These are phyloP conservation scores for Saturnispora halmiae DNA, from an alignment of 805 yeast genomes.

Conservation along the genomic window DNA sequence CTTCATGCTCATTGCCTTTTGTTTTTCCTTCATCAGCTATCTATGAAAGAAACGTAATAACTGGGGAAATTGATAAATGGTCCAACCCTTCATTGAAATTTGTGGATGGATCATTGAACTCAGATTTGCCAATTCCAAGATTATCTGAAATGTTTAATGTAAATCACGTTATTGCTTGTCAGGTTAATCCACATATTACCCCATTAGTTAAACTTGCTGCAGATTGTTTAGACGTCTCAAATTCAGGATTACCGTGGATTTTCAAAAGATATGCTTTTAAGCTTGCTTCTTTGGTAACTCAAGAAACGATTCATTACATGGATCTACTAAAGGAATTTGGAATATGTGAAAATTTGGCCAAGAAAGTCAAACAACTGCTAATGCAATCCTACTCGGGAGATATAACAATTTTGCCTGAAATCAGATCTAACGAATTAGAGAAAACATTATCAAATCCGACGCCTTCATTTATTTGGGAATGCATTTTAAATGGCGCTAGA, in stretches of 20 bases:
- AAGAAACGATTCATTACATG: conserved; percentile 72
- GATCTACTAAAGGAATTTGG: conserved; percentile 71
- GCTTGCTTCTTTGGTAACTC: conserved; percentile 41
- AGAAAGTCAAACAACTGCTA: conserved; percentile 65
- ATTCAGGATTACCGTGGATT: conserved; percentile 48
- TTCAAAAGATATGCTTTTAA: conserved; percentile 46
- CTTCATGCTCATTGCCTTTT: conserved; percentile 91
- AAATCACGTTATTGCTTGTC: conserved; percentile 94
- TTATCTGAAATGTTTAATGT: conserved; percentile 95
- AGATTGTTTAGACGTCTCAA: conserved; percentile 31
- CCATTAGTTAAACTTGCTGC: conserved; percentile 70
- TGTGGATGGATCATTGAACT: conserved; percentile 94
- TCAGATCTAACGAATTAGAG: conserved; percentile 47
- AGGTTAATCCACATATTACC: conserved; percentile 92
- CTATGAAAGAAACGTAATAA: conserved; percentile 69
- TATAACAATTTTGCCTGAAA: conserved; percentile 81
- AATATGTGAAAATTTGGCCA: conserved; percentile 58
- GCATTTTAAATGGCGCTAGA: conserved; percentile 72
- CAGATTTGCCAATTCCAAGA: conserved; percentile 84
- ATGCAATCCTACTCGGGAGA: conserved; percentile 90
- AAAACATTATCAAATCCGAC: conserved; percentile 75
- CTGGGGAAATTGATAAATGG: conserved; percentile 76
- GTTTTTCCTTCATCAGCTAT: conserved; percentile 80
- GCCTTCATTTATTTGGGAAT: conserved; percentile 58
- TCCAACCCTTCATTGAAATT: conserved; percentile 64